phyloP scores from a whole-genome alignment of 1,284 basidiomycete species.

The Microbotryomycetes sp. region DNA sequence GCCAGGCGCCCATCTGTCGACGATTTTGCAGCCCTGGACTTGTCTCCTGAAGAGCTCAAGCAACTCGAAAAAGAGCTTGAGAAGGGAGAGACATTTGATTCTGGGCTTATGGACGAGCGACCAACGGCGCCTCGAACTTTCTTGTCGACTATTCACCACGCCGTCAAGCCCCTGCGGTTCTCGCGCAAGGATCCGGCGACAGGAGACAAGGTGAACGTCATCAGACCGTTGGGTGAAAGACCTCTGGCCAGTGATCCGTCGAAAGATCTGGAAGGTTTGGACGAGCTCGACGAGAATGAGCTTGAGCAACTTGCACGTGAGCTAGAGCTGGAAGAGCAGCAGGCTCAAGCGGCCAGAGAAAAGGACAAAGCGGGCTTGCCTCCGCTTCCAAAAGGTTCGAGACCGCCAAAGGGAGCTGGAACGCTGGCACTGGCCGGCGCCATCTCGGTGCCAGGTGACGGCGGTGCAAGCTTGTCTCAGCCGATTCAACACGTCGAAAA shows the following conservation, averaged over 20 bases:
- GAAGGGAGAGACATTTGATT: conserved; percentile 9
- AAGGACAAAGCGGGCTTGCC: background rate
- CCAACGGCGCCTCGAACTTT: conserved; percentile 7
- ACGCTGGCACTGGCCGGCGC: background rate
- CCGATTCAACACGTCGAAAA: conserved; percentile 15
- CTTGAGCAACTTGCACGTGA: conserved; percentile 20
- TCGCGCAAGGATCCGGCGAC: conserved; percentile 5
- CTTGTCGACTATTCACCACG: background rate
- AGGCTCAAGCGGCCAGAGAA: background rate
- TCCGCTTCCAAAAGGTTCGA: background rate
- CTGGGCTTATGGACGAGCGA: conserved; percentile 6
- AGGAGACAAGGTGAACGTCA: conserved; percentile 8
- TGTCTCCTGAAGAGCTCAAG: conserved; percentile 19
- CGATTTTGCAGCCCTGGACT: conserved; percentile 25
- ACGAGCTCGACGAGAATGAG: conserved; percentile 7
- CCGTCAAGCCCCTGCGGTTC: background rate
- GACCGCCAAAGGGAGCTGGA: background rate
- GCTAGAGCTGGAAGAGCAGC: conserved; percentile 7
- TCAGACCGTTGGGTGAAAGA: conserved; percentile 12
- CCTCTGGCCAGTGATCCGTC: conserved; percentile 10
- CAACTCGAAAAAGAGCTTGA: conserved; percentile 17
- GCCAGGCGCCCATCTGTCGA: conserved; percentile 11
- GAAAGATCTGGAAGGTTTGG: conserved; percentile 18
- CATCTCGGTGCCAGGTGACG: conserved; percentile 13
- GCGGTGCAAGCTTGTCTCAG: conserved; percentile 15